Evolutionary conservation across 805 yeast species (phyloP), one percentile per base, ranked within the genome.

Genomic region (Tetrapisispora fleetii): DNA sequence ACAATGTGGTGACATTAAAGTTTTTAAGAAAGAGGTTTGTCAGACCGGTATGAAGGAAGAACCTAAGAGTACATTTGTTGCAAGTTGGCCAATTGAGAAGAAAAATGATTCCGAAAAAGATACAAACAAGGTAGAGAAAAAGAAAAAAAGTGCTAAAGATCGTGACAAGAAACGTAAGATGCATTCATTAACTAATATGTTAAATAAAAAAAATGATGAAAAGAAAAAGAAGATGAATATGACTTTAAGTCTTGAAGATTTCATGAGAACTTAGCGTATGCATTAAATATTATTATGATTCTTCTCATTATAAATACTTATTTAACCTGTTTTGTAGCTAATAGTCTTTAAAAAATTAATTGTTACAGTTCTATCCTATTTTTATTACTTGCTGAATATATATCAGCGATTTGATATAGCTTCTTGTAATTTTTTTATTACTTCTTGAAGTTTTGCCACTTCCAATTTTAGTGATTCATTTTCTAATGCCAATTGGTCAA

Each of bases 401-500:
- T 18, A 30, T 32, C 19, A 41, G 19, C 44, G 44, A 30, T 41
- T 41, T 41, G 44, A 41, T 3, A 41, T 41, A 4, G 44, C 44
- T 19, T 45, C 48, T 39, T 45, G 48, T 18, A 45, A 33, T n/a
- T 37, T 24, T 28, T 40, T 21, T 16, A 46, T 36, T 9, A 46
- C 27, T 46, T 46, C 32, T 36, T 35, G 40, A 24, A 54, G 21
- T 37, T 48, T 45, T 32, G 35, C 35, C 6, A 49, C 30, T 35
- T 36, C 41, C 27, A n/a, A 73, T 52, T 81, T 75, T 50, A 88
- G 71, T n/a, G 73, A 76, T 51, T 80, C 84, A 54, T 86, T 75
- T 32, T 82, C 77, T 54, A 78, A 79, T 58, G 79, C 77, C 55
- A 85, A 70, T n/a, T 69, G 71, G 52, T 78, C 79, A 50, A 79